Evolutionary conservation across 306 rosid species (phyloP).

Genomic region (Lathyrus oleraceus): DNA sequence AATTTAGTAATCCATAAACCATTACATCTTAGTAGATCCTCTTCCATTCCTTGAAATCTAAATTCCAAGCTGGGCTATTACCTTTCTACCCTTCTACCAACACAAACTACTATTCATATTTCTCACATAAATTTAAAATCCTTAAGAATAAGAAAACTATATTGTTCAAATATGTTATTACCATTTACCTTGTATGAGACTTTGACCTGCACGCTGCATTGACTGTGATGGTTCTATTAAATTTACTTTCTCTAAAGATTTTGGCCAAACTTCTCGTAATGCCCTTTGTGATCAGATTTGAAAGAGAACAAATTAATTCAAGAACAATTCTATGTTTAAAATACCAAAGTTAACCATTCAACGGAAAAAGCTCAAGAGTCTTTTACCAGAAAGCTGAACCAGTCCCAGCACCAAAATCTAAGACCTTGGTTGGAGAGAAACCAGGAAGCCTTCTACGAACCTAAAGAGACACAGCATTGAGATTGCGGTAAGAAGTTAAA

Average conservation of each 20-base stretch:
- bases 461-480: constrained; percentile 37
- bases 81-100: constrained; percentile 28
- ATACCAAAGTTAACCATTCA: constrained; percentile 26
- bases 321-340: neutral
- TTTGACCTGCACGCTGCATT: constrained; percentile 88
- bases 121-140: constrained; percentile 24
- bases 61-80: constrained; percentile 7
- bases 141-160: constrained; percentile 9
- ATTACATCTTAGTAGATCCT: constrained; percentile 12
- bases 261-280: constrained; percentile 86
- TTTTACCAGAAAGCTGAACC: constrained; percentile 95
- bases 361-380: constrained; percentile 27
- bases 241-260: constrained; percentile 71
- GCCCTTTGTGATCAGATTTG: constrained; percentile 66
- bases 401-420: constrained; percentile 96
- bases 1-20: too few relatives aligned
- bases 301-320: constrained; percentile 22
- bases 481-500: constrained; percentile 10
- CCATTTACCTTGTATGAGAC: constrained; percentile 73
- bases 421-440: constrained; percentile 71
- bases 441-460: constrained; percentile 81
- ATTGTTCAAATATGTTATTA: neutral
- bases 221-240: constrained; percentile 91
- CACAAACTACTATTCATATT: constrained; percentile 3
- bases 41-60: constrained; percentile 8